phyloP scores from a whole-genome alignment of 768 basidiomycete species.

The Psilocybe cubensis region DNA sequence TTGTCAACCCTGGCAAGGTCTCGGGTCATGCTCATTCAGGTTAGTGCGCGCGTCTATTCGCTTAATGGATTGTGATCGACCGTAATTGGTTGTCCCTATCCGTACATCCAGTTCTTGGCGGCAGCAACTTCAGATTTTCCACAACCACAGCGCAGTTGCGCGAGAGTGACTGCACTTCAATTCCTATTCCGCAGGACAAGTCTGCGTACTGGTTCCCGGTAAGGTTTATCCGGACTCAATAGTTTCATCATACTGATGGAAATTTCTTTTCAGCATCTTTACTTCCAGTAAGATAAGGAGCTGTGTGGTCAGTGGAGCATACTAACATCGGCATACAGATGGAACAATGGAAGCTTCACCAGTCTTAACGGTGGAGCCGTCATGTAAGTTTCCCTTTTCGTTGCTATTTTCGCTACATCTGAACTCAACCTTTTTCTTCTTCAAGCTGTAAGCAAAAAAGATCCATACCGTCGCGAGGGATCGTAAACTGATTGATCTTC shows the following conservation, averaged over 20 bases:
- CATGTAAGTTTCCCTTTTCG: constrained; percentile 34
- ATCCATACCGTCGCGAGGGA: neutral
- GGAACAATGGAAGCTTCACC: constrained; percentile 51
- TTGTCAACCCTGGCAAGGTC: constrained; percentile 49
- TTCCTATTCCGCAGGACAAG: constrained; percentile 57
- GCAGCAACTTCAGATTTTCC: constrained; percentile 51
- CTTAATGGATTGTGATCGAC: constrained; percentile 9
- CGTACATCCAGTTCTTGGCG: constrained; percentile 45
- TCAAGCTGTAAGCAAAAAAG: constrained; percentile 31
- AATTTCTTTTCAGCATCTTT: constrained; percentile 44
- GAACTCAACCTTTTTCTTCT: neutral
- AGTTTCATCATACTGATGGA: neutral
- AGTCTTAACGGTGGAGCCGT: constrained; percentile 47
- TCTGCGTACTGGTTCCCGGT: constrained; percentile 59
- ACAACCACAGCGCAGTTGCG: constrained; percentile 44
- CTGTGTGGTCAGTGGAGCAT: neutral
- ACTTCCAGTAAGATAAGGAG: constrained; percentile 45
- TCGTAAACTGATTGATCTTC: neutral
- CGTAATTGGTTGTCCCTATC: neutral
- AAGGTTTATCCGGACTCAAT: constrained; percentile 20
- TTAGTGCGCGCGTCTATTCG: constrained; percentile 21
- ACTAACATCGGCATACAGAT: constrained; percentile 28
- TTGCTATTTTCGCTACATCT: neutral
- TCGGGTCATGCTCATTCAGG: constrained; percentile 52
- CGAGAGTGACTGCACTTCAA: constrained; percentile 54